Percentiles rank a stretch among this genome's conserved stretches.
These are phyloP conservation scores for Penicillium atrosanguineum DNA, from an alignment of 495 filamentous ascomycete species.

Conservation along the genomic window DNA sequence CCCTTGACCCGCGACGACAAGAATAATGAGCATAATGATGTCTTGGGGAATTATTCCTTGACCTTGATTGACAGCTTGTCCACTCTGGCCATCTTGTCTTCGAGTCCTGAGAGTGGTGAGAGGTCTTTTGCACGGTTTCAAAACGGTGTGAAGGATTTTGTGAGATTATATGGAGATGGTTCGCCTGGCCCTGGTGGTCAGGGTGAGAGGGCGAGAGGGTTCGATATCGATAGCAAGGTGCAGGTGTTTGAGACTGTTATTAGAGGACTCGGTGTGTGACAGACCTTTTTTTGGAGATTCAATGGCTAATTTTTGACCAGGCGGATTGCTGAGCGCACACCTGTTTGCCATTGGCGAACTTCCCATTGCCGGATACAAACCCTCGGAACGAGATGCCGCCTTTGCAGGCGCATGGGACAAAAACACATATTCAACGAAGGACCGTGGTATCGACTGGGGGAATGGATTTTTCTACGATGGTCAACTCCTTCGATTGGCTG, in stretches of 20 bases:
- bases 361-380: conserved; percentile 74
- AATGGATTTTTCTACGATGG: conserved; percentile 84
- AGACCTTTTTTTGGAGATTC: neutral
- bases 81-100: conserved; percentile 87
- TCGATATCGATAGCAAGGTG: conserved; percentile 95
- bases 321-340: conserved; percentile 88
- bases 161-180: conserved; percentile 85
- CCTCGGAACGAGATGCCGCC: conserved; percentile 33
- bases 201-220: conserved; percentile 75
- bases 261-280: conserved; percentile 64
- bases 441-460: conserved; percentile 63
- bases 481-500: conserved; percentile 80
- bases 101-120: conserved; percentile 54
- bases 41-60: conserved; percentile 93
- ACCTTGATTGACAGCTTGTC: conserved; percentile 94
- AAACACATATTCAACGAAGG: conserved; percentile 26
- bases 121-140: conserved; percentile 76
- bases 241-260: conserved; percentile 98
- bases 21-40: conserved; percentile 90
- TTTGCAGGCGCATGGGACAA: conserved; percentile 44
- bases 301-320: conserved; percentile 20
- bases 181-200: conserved; percentile 63
- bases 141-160: conserved; percentile 71
- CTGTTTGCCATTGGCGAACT: conserved; percentile 87
- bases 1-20: conserved; percentile 78